These are phyloP conservation scores for Colletotrichum somersetense DNA, from an alignment of 2,329 filamentous ascomycete genomes.

Conservation along the genomic window DNA sequence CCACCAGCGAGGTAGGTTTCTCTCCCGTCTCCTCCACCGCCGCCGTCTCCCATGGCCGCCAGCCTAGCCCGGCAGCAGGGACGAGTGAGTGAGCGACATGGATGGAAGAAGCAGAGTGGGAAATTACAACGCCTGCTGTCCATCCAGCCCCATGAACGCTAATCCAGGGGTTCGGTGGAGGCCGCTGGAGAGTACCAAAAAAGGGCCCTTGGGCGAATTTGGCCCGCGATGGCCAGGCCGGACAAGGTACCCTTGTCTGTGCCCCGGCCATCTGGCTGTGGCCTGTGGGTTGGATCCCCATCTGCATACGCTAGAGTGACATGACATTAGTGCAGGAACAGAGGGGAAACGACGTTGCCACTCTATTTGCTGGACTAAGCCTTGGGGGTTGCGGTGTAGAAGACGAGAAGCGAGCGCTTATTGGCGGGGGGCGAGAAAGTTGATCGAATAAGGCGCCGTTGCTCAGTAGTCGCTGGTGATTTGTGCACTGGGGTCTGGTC, in stretches of 20 bases:
- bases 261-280: conserved; percentile 15
- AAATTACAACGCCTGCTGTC: conserved; percentile 41
- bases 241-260: conserved; percentile 13
- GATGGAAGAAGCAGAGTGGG: conserved; percentile 32
- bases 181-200: conserved; percentile 35
- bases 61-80: too few species aligned
- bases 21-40: conserved; percentile 24
- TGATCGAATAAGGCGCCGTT: conserved; percentile 14
- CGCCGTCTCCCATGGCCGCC: conserved; percentile 14
- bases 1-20: conserved; percentile 44
- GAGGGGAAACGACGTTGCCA: conserved; percentile 28
- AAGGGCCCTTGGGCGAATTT: conserved; percentile 33
- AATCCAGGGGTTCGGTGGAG: conserved; percentile 43
- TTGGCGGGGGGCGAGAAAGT: conserved; percentile 26
- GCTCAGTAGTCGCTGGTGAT: conserved; percentile 11
- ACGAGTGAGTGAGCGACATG: conserved; percentile 27
- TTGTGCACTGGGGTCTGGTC: conserved; percentile 5
- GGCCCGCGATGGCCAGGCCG: conserved; percentile 32
- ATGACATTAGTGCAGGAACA: background rate
- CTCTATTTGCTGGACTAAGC: conserved; percentile 25
- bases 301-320: conserved; percentile 20
- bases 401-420: conserved; percentile 33
- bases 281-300: conserved; percentile 29
- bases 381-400: conserved; percentile 3
- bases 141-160: conserved; percentile 40